phyloP scores from a whole-genome alignment of 2,329 filamentous ascomycete genomes.

The Colletotrichum zoysiae region DNA sequence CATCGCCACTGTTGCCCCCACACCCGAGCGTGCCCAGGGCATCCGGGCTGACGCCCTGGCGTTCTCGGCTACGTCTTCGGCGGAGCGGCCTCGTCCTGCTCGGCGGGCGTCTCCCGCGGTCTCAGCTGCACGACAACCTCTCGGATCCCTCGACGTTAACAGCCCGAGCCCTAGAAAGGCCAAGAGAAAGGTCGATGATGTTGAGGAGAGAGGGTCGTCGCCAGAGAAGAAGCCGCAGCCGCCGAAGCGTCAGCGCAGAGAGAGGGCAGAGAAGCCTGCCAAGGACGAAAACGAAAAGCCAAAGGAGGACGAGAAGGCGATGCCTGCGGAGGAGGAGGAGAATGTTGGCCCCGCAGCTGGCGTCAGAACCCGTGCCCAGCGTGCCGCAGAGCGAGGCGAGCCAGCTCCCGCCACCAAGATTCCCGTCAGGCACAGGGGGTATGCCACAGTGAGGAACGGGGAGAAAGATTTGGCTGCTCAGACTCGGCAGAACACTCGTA shows the following conservation, averaged over 20 bases:
- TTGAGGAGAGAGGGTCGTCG: conserved; percentile 35
- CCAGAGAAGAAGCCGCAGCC: conserved; percentile 38
- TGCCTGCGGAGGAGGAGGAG: neutral
- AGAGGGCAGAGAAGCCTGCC: conserved; percentile 42
- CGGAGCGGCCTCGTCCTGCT: conserved; percentile 6
- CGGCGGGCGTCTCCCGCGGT: conserved; percentile 10
- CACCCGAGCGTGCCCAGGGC: conserved; percentile 27
- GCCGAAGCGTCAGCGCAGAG: conserved; percentile 44
- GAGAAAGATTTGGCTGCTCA: conserved; percentile 58
- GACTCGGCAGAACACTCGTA: conserved; percentile 59
- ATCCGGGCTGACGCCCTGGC: conserved; percentile 12
- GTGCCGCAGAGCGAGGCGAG: conserved; percentile 34
- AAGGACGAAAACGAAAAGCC: conserved; percentile 10
- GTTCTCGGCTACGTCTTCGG: conserved; percentile 20
- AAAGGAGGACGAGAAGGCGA: conserved; percentile 4
- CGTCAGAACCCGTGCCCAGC: conserved; percentile 39
- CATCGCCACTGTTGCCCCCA: conserved; percentile 2
- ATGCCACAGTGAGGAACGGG: conserved; percentile 46
- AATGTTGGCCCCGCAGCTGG: neutral
- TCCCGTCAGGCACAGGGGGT: conserved; percentile 28
- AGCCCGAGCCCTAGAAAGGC: conserved; percentile 54
- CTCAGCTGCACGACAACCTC: conserved; percentile 44
- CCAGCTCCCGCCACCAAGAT: conserved; percentile 24
- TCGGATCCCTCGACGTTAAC: conserved; percentile 53
- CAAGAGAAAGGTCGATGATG: conserved; percentile 51